A percentile compares a stretch with the other conserved stretches of the same genome.
Conservation (phyloP, 495 filamentous ascomycete species). For the Aspergillus campestris region DNA sequence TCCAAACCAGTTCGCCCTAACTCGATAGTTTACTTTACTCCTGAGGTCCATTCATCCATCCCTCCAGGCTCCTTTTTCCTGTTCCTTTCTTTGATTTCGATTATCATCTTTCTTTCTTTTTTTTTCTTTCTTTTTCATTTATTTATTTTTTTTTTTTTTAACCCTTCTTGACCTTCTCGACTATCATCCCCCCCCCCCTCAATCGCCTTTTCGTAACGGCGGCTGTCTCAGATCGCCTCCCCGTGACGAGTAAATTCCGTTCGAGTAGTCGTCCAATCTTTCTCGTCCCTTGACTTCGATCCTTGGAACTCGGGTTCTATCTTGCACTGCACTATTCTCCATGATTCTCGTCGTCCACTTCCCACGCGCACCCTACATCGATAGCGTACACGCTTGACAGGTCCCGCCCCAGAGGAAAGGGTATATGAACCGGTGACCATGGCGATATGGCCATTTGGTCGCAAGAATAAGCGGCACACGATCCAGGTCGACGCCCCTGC, state of each 20-base stretch:
- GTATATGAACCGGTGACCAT: conserved; percentile 35
- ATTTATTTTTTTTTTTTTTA: neutral
- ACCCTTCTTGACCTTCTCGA: neutral
- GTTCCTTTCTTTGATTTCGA: neutral
- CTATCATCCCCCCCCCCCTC: too few relatives aligned
- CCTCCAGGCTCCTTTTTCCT: neutral
- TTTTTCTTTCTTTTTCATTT: neutral
- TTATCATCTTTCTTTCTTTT: conserved; percentile 1
- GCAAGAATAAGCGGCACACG: conserved; percentile 48
- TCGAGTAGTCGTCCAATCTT: neutral
- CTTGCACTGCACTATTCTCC: conserved; percentile 10
- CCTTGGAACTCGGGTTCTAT: conserved; percentile 1
- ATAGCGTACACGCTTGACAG: conserved; percentile 30
- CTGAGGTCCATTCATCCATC: conserved; percentile 1
- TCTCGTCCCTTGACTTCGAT: conserved; percentile 2
- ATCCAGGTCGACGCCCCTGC: conserved; percentile 34
- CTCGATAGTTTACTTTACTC: conserved; percentile 7
- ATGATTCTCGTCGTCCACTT: conserved; percentile 27
- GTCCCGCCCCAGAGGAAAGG: conserved; percentile 30
- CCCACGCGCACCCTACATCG: conserved; percentile 11
- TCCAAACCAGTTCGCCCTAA: conserved; percentile 11
- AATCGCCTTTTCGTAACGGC: conserved; percentile 1
- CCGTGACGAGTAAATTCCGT: neutral
- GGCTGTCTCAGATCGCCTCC: conserved; percentile 8
- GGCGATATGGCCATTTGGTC: conserved; percentile 74